phyloP scores from a whole-genome alignment of 371 early-diverging fungal species.

The Apophysomyces elegans region DNA sequence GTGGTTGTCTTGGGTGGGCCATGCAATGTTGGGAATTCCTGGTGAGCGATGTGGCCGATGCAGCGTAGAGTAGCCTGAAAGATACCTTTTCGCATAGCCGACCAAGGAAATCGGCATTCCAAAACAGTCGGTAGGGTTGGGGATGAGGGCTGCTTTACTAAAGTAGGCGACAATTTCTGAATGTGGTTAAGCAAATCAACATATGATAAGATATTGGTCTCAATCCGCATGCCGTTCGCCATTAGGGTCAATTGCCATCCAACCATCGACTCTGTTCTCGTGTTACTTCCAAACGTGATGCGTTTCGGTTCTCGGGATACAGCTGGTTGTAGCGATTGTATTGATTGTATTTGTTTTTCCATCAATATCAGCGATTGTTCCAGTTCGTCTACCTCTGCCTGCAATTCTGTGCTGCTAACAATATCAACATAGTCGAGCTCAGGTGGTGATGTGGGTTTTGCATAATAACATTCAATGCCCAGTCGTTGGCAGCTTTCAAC shows the following conservation, averaged over 20 bases:
- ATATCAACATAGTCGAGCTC: slow-evolving; percentile 3
- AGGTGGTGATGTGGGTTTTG: slow-evolving; percentile 15
- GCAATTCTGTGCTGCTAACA: slow-evolving; percentile 10
- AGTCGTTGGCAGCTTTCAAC: slow-evolving; percentile 18
- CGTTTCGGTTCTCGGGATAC: not conserved
- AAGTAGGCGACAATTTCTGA: slow-evolving; percentile 11
- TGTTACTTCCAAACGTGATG: not conserved
- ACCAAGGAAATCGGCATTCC: slow-evolving; percentile 5
- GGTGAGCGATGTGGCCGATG: slow-evolving; percentile 12
- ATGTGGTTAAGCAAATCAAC: slow-evolving; percentile 21
- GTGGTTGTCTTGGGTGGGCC: slow-evolving; percentile 9
- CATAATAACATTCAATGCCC: slow-evolving; percentile 20
- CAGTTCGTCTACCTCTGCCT: slow-evolving; percentile 10
- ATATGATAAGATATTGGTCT: slow-evolving; percentile 27
- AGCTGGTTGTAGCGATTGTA: slow-evolving; percentile 12
- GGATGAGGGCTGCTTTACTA: slow-evolving; percentile 2
- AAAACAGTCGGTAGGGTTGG: not conserved
- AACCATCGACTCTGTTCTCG: not conserved
- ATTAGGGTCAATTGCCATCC: slow-evolving; percentile 22
- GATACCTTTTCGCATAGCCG: slow-evolving; percentile 16
- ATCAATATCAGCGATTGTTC: slow-evolving; percentile 13
- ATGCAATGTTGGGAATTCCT: not conserved
- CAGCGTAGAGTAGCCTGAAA: slow-evolving; percentile 22
- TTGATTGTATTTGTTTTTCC: slow-evolving; percentile 17
- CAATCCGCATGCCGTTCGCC: slow-evolving; percentile 22